These are phyloP conservation scores for Platismatia glauca DNA, from an alignment of 495 filamentous ascomycete species.

Conservation along the genomic window DNA sequence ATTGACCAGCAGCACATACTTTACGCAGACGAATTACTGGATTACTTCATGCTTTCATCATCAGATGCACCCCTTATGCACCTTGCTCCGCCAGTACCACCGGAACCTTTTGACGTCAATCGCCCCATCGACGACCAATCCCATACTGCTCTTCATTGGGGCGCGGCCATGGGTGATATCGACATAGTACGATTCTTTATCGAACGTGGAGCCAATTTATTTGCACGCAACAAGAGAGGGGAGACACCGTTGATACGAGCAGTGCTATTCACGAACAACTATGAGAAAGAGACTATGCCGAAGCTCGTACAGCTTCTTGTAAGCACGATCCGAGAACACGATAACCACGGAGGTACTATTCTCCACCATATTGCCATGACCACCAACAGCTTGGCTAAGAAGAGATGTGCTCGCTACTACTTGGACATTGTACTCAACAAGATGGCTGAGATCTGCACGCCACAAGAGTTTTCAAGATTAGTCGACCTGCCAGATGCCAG, in stretches of 20 bases:
- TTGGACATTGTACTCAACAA: conserved; percentile 83
- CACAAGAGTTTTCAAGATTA: conserved; percentile 58
- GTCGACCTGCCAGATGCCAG: conserved; percentile 68
- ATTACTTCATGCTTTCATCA: conserved; percentile 83
- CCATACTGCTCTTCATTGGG: conserved; percentile 92
- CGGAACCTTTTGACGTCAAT: conserved; percentile 74
- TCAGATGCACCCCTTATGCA: conserved; percentile 56
- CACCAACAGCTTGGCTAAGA: conserved; percentile 67
- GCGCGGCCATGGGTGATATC: conserved; percentile 93
- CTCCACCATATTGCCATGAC: conserved; percentile 89
- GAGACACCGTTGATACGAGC: conserved; percentile 94
- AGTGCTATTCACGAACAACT: conserved; percentile 92
- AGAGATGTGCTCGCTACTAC: conserved; percentile 81
- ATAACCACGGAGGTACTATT: conserved; percentile 71
- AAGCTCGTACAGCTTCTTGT: conserved; percentile 69
- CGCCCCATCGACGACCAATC: conserved; percentile 79
- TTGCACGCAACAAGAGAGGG: conserved; percentile 61
- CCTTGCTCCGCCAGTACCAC: conserved; percentile 63
- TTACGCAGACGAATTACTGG: conserved; percentile 83
- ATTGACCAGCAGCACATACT: conserved; percentile 74
- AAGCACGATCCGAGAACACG: conserved; percentile 62
- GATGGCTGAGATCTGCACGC: conserved; percentile 56
- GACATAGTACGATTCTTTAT: conserved; percentile 81
- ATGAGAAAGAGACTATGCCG: conserved; percentile 79
- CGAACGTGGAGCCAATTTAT: conserved; percentile 59